A percentile compares a stretch with the other conserved stretches of the same genome.
phyloP scores from a whole-genome alignment of 768 basidiomycete genomes.

The Chalciporus chontae region DNA sequence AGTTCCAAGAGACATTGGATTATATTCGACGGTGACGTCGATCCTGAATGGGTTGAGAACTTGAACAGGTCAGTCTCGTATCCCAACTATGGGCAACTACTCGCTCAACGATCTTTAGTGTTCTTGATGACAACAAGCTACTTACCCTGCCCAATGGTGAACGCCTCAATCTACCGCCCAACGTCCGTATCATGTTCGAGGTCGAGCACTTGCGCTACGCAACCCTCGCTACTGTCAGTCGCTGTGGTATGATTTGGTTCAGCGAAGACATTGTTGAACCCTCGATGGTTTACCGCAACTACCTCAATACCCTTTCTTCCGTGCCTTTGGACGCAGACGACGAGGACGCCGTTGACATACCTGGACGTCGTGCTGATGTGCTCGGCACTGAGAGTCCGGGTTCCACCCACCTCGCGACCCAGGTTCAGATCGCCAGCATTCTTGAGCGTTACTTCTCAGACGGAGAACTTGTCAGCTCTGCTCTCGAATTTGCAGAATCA shows the following conservation, averaged over 20 bases:
- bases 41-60: constrained; percentile 99
- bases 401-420: constrained; percentile 66
- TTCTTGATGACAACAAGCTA: constrained; percentile 97
- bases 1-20: constrained; percentile 98
- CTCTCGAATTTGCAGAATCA: constrained; percentile 75
- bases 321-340: constrained; percentile 86
- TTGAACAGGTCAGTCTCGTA: constrained; percentile 76
- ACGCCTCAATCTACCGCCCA: constrained; percentile 92
- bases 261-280: constrained; percentile 94
- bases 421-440: constrained; percentile 69
- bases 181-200: constrained; percentile 99
- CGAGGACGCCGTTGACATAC: constrained; percentile 64
- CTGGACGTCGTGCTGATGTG: constrained; percentile 57
- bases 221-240: constrained; percentile 97
- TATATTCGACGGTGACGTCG: constrained; percentile 98
- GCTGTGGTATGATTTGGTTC: constrained; percentile 99
- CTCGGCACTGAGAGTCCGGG: constrained; percentile 42
- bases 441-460: constrained; percentile 80
- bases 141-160: constrained; percentile 97
- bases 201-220: constrained; percentile 97
- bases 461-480: constrained; percentile 76
- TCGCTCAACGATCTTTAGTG: constrained; percentile 47
- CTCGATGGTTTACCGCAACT: constrained; percentile 87
- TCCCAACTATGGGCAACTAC: not conserved
- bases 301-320: constrained; percentile 71